Evolutionary conservation across 352 stramenopile genomes (phyloP), one percentile per base, ranked within the genome.

Genomic region (Saprolegnia diclina): DNA sequence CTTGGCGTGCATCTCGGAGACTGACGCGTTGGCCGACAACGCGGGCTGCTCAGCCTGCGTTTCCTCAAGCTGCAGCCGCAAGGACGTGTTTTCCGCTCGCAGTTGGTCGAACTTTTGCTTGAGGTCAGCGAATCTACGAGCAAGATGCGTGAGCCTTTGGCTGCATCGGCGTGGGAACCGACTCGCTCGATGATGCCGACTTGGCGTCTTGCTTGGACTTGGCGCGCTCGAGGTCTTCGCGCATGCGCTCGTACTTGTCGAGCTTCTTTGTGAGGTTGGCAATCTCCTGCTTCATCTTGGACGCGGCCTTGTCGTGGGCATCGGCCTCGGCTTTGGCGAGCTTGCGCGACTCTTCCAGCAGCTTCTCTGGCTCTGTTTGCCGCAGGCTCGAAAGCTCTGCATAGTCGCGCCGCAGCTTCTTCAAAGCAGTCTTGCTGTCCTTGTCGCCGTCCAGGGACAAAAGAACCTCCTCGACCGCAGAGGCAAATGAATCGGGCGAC

Each of bases 231-330:
- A 87, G 64, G 10, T 75, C 75, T 61, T 77, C 75, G 54, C 75
- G 74, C 55, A 83, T 80, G 21, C 72, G 63, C 46, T 81, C 74
- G 56, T 79, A 67, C 53, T 87, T 76, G 38, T 90, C 77, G 11
- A 81, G 56, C 38, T 80, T 78, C 22, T 78, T 76, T 14, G 82
- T 81, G n/a, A 91, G 72, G 64, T 78, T 76, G 56, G 73, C 74
- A 16, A 91, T 65, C 67, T 94, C 79, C 46, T 76, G 73, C 66
- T 90, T 90, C 18, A 94, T 66, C 71, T 87, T 89, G 45, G 79
- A 65, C 35, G 91, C 80, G 24, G 91, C 73, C 50, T 85, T 79
- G 46, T 90, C 80, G 66, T 94, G 88, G 61, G 76, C 82, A 52
- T 85, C 83, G 56, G 89, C 88, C 70, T 91, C 83, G 44, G 87